Evolutionary conservation across 495 filamentous ascomycete genomes (phyloP).

Genomic region (Aspergillus indologenus): DNA sequence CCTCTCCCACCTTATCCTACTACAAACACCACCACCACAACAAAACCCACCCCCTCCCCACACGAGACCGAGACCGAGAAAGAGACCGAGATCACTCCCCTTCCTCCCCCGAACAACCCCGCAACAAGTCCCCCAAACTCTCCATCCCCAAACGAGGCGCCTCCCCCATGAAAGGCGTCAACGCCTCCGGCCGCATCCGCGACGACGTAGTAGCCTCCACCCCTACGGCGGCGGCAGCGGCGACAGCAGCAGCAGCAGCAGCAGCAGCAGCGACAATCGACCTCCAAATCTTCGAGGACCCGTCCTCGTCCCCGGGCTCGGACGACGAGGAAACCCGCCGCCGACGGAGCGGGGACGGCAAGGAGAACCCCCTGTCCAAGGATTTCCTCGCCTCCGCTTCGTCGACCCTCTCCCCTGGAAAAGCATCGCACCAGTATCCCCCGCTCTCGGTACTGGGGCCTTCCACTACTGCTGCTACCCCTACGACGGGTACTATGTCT

Average conservation of each 20-base stretch:
- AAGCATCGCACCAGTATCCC: neutral
- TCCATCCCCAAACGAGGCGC: conserved; percentile 17
- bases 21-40: conserved; percentile 5
- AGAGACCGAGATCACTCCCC: conserved; percentile 15
- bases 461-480: neutral
- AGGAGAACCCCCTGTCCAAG: conserved; percentile 33
- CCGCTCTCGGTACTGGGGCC: conserved; percentile 12
- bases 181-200: conserved; percentile 26
- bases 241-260: no score
- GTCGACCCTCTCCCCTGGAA: neutral
- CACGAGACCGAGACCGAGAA: neutral
- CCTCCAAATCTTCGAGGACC: conserved; percentile 40
- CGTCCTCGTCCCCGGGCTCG: conserved; percentile 19
- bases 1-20: neutral
- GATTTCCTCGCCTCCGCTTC: neutral
- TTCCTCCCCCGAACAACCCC: conserved; percentile 18
- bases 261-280: neutral
- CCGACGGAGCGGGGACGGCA: conserved; percentile 28
- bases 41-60: neutral
- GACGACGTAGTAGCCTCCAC: conserved; percentile 18
- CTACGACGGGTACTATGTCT: neutral
- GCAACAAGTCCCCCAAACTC: conserved; percentile 32
- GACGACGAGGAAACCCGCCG: conserved; percentile 20
- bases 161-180: conserved; percentile 15
- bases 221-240: no score